Percentiles rank a stretch among this genome's conserved stretches.
phyloP scores from a whole-genome alignment of 139 green algal species.

The Zygnema circumcarinatum region DNA sequence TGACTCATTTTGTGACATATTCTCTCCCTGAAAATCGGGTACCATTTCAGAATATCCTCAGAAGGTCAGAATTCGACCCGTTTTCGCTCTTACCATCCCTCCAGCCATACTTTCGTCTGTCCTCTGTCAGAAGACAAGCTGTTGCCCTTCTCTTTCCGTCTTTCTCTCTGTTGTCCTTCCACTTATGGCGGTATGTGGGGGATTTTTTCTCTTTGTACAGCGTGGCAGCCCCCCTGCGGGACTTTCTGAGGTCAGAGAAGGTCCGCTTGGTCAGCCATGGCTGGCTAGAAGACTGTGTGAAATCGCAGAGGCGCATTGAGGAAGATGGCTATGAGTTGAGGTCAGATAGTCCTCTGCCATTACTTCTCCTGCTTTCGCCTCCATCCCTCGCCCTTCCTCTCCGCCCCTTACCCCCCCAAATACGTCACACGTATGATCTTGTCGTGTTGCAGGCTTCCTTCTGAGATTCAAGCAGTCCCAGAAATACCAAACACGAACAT shows the following conservation, averaged over 20 bases:
- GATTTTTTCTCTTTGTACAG: not conserved
- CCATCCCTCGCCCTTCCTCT: too few relatives aligned
- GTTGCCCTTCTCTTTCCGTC: not conserved
- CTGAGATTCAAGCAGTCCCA: too few relatives aligned
- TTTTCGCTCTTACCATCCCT: not conserved
- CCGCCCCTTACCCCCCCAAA: too few relatives aligned
- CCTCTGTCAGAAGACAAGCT: not conserved
- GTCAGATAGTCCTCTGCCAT: not conserved
- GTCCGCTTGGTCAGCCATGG: not conserved
- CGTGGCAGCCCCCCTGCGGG: not conserved
- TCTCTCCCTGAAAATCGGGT: not conserved
- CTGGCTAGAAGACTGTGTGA: not conserved
- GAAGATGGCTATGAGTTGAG: not conserved
- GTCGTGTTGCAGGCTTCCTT: too few relatives aligned
- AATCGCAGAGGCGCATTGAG: not conserved
- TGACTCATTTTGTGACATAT: not conserved
- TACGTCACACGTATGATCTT: too few relatives aligned
- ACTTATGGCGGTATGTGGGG: not conserved
- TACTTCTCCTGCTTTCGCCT: too few relatives aligned
- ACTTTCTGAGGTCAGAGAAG: not conserved
- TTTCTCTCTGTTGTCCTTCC: not conserved
- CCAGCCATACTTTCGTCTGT: not conserved
- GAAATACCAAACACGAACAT: too few relatives aligned
- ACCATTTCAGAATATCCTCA: not conserved
- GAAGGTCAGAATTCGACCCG: not conserved